Conservation (phyloP, 441 rosid species). For the Erodium chrysanthum region DNA sequence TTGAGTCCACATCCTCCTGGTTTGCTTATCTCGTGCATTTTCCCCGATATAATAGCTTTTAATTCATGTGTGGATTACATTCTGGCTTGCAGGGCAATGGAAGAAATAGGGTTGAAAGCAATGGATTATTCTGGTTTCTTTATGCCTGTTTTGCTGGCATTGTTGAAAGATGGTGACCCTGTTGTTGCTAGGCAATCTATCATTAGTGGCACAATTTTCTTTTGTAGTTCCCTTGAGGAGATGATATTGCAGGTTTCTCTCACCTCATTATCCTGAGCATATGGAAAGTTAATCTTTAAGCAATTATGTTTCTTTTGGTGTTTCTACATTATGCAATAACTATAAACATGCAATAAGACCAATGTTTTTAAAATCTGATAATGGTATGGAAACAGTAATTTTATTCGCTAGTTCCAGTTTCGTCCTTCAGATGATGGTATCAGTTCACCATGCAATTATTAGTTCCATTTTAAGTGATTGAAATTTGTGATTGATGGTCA, state of each 20-base stretch:
- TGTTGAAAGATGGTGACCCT: constrained; percentile 53
- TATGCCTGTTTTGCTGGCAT: constrained; percentile 50
- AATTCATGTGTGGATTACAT: not conserved
- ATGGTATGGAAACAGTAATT: not conserved
- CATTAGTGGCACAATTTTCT: constrained; percentile 57
- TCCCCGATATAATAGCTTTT: not conserved
- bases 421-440: not conserved
- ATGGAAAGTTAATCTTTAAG: constrained; percentile 2
- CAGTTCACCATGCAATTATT: not conserved
- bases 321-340: not conserved
- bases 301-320: not conserved
- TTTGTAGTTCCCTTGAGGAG: constrained; percentile 60
- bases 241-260: constrained; percentile 63
- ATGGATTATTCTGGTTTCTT: constrained; percentile 51
- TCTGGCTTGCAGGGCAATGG: constrained; percentile 60
- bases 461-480: not conserved
- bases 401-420: not conserved
- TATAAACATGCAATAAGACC: not conserved
- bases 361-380: not conserved
- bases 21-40: not conserved
- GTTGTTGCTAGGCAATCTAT: constrained; percentile 59
- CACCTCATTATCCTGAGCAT: not conserved
- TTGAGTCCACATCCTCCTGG: not conserved
- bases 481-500: not conserved
- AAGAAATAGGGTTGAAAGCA: constrained; percentile 61